Evolutionary conservation across 495 filamentous ascomycete species (phyloP).

Genomic region (Chaetomium tenue): DNA sequence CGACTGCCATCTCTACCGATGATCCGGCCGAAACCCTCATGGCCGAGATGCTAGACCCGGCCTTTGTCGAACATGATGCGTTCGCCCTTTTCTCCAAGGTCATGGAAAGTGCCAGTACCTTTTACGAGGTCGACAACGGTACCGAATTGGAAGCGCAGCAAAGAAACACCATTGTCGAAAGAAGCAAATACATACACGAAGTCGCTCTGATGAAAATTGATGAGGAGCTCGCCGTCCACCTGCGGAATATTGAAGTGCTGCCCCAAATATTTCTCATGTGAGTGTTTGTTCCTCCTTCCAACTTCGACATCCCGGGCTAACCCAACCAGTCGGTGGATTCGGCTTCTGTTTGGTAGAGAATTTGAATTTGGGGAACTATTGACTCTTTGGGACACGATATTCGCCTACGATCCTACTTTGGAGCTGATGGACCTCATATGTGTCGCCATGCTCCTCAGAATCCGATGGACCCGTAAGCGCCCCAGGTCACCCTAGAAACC

Average conservation of each 20-base stretch:
- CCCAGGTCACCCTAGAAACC: constrained; percentile 4
- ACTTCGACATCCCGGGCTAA: constrained; percentile 17
- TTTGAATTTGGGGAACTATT: constrained; percentile 85
- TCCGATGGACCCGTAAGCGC: constrained; percentile 81
- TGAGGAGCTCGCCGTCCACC: constrained; percentile 74
- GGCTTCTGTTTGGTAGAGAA: constrained; percentile 89
- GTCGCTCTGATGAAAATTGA: constrained; percentile 74
- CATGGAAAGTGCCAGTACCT: constrained; percentile 82
- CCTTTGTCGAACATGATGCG: constrained; percentile 83
- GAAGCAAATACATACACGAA: constrained; percentile 82
- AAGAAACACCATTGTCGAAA: constrained; percentile 72
- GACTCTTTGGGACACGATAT: constrained; percentile 83
- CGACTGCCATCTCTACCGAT: constrained; percentile 24
- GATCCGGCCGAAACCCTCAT: constrained; percentile 48
- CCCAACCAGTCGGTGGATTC: constrained; percentile 78
- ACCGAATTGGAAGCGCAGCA: constrained; percentile 29
- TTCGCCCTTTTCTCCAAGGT: constrained; percentile 80
- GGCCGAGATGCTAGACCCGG: constrained; percentile 62
- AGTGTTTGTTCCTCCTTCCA: constrained; percentile 31
- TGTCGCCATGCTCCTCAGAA: constrained; percentile 87
- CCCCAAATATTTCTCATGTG: constrained; percentile 96
- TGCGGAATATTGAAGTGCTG: constrained; percentile 83
- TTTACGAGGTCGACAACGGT: constrained; percentile 69
- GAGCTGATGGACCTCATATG: constrained; percentile 85
- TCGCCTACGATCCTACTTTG: constrained; percentile 81